Evolutionary conservation across 1,284 basidiomycete species (phyloP).

Genomic region (Farysia itapuensis): DNA sequence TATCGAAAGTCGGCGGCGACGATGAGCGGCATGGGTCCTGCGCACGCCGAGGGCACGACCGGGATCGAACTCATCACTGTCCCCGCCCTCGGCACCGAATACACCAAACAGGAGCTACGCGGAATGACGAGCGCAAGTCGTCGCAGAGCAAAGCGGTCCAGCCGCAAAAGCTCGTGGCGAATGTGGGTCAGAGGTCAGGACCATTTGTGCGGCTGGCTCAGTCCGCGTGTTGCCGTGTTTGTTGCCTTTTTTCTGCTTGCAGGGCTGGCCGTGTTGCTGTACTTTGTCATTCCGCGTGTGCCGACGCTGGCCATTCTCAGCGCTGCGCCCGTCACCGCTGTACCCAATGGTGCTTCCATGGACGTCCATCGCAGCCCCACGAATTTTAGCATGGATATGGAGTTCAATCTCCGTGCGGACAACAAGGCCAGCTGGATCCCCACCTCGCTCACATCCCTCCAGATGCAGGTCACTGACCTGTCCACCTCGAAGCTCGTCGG

Average conservation of each 20-base stretch:
- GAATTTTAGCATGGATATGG: slow-evolving; percentile 49
- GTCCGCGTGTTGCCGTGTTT: slow-evolving; percentile 42
- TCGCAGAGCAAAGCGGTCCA: slow-evolving; percentile 16
- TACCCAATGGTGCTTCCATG: slow-evolving; percentile 47
- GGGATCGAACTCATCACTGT: slow-evolving; percentile 56
- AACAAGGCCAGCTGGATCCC: slow-evolving; percentile 40
- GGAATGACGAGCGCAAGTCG: slow-evolving; percentile 32
- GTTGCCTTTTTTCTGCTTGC: slow-evolving; percentile 29
- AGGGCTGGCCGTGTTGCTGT: slow-evolving; percentile 36
- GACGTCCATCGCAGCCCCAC: slow-evolving; percentile 29
- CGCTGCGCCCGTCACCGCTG: slow-evolving; percentile 31
- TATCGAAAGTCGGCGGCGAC: slow-evolving; percentile 9
- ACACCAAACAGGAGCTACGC: slow-evolving; percentile 41
- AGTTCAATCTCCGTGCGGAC: slow-evolving; percentile 43
- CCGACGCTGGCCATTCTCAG: slow-evolving; percentile 42
- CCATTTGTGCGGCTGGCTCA: slow-evolving; percentile 43
- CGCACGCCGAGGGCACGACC: slow-evolving; percentile 25
- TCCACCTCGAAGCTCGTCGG: slow-evolving; percentile 34
- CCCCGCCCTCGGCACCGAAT: slow-evolving; percentile 51
- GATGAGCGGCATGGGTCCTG: slow-evolving; percentile 15
- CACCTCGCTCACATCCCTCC: slow-evolving; percentile 14
- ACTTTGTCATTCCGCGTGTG: slow-evolving; percentile 53
- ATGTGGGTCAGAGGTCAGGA: slow-evolving; percentile 43
- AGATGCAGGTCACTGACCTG: slow-evolving; percentile 35
- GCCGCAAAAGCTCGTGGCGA: slow-evolving; percentile 12